These are phyloP conservation scores for Termitomyces heimii DNA, from an alignment of 768 basidiomycete species.

Conservation along the genomic window DNA sequence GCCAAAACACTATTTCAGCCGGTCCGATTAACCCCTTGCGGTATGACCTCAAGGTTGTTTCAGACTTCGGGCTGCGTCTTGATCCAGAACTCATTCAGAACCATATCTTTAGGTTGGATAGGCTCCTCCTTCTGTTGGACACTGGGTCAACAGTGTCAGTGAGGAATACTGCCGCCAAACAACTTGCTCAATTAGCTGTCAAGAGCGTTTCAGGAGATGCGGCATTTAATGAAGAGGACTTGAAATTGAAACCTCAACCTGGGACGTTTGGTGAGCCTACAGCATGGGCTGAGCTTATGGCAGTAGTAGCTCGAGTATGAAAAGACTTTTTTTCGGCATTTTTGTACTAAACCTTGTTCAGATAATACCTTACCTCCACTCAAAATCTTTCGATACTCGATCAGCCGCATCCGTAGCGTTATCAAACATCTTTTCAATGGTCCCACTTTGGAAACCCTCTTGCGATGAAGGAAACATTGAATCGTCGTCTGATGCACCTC, in stretches of 20 bases:
- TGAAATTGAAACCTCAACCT: slow-evolving; percentile 59
- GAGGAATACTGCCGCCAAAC: slow-evolving; percentile 93
- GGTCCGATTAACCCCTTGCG: slow-evolving; percentile 50
- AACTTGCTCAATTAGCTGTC: slow-evolving; percentile 87
- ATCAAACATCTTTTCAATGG: slow-evolving; percentile 78
- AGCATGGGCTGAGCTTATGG: slow-evolving; percentile 88
- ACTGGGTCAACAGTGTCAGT: slow-evolving; percentile 90
- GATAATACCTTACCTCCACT: slow-evolving; percentile 89
- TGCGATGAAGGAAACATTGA: slow-evolving; percentile 25
- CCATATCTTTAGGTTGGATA: slow-evolving; percentile 69
- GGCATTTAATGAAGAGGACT: slow-evolving; percentile 65
- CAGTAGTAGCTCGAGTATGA: slow-evolving; percentile 83
- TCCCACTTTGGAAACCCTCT: slow-evolving; percentile 74
- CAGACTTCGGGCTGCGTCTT: not conserved
- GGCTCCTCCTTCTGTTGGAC: slow-evolving; percentile 92
- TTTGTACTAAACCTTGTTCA: slow-evolving; percentile 24
- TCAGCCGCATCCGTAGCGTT: slow-evolving; percentile 85
- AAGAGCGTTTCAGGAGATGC: slow-evolving; percentile 83
- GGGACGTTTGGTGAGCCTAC: slow-evolving; percentile 55
- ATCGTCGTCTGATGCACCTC: slow-evolving; percentile 18
- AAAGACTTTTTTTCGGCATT: not conserved
- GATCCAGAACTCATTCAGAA: slow-evolving; percentile 1
- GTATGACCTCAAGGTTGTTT: slow-evolving; percentile 74
- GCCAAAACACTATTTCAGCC: slow-evolving; percentile 38
- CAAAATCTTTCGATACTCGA: slow-evolving; percentile 89